Evolutionary conservation across 805 yeast genomes (phyloP), one percentile per base, ranked within the genome.

Genomic region (Ogataea methanolica): DNA sequence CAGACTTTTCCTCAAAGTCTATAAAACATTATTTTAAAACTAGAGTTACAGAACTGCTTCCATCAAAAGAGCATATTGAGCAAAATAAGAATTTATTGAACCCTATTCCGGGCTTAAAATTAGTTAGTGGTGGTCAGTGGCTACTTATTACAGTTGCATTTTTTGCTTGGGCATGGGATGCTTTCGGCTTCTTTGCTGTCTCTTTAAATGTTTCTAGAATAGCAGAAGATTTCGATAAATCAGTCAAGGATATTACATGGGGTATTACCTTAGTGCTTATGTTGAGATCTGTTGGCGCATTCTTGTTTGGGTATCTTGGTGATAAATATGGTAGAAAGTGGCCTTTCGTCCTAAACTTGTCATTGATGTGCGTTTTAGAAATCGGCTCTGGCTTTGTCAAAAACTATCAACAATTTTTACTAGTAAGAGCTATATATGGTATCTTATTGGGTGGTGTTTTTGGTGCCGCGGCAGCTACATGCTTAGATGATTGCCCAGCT

Each of bases 201-300:
- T 76, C 83, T 7, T 63, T 80, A 35, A 78, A 79, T 56, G 78
- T 74, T 7, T 36, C 74, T 0, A 63, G 57, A 14, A 66, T 82
- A 48, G 83, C 86, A 15, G 44, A 58, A 6, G 68, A 69, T 46
- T 71, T 82, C 37, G 70, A 68, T 36, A 68, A 61, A 19, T 49
- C 71, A 16, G 78, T 76, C 40, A 78, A 70, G 49, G 77, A 75
- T 46, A 70, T 82, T 44, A 76, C 85, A 4, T 82, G 84, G 87
- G 83, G 83, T 47, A 78, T 82, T 56, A 82, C 88, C 1, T 68
- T 82, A 51, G 87, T 82, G 41, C 72, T 82, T 36, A 82, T 82
- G 88, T 70, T 82, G 52, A 72, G 88, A 66, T 76, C 86, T 3
- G 78, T 82, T 22, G 88, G 88, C 49, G 84, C 85, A 9, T 56